Evolutionary conservation across 108 stramenopile genomes (phyloP).

Genomic region (Stephanodiscus triporus): DNA sequence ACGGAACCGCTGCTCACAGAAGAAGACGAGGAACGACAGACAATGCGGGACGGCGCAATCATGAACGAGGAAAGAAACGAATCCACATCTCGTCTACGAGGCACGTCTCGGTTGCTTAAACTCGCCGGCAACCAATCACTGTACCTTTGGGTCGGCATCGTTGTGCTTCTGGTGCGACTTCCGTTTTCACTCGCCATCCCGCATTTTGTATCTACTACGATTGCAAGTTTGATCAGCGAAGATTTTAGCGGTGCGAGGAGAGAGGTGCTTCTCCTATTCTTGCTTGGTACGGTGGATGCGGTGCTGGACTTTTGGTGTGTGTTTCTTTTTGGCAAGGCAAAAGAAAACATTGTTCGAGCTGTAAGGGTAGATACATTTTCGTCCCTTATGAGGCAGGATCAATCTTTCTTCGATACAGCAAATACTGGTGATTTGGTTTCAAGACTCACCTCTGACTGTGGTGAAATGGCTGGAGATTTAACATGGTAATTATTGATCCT

Average conservation of each 20-base stretch:
- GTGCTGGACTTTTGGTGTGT: conserved; percentile 90
- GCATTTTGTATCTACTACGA: conserved; percentile 83
- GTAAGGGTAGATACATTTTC: conserved; percentile 77
- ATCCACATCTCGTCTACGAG: conserved; percentile 65
- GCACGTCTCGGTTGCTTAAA: conserved; percentile 74
- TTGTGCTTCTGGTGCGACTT: conserved; percentile 80
- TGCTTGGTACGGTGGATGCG: conserved; percentile 79
- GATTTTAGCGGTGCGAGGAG: conserved; percentile 69
- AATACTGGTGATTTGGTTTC: conserved; percentile 80
- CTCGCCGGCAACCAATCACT: conserved; percentile 75
- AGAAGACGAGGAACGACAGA: neutral
- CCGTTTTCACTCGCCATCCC: conserved; percentile 88
- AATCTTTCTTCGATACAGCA: conserved; percentile 78
- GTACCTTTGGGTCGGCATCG: conserved; percentile 81
- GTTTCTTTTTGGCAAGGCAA: conserved; percentile 88
- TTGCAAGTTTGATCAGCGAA: conserved; percentile 67
- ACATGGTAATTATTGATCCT: conserved; percentile 71
- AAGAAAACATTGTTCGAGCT: conserved; percentile 79
- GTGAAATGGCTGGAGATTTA: conserved; percentile 87
- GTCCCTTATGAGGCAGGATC: conserved; percentile 75
- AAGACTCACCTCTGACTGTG: conserved; percentile 86
- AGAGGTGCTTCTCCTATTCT: conserved; percentile 76
- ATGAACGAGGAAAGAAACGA: conserved; percentile 1
- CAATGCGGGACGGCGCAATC: neutral
- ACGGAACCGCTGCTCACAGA: conserved; percentile 20